Evolutionary conservation across 1,139 yeast species (phyloP).

Genomic region (Pichia sp.): DNA sequence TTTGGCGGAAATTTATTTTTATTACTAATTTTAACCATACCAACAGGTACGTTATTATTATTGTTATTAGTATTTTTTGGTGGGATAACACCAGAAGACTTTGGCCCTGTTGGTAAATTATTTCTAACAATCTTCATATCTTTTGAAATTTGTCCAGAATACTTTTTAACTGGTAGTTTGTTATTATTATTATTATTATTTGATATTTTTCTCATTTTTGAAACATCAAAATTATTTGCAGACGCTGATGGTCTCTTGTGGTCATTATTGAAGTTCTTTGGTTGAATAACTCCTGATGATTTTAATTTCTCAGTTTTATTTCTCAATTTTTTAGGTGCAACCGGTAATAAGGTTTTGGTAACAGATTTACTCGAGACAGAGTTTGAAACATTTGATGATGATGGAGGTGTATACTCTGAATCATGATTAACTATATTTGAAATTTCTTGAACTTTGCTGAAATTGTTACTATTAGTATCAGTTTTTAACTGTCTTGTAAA

Average conservation of each 20-base stretch:
- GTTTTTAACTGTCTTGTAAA: slow-evolving; percentile 17
- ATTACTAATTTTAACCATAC: slow-evolving; percentile 21
- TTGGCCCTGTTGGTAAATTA: background rate
- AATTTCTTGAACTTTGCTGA: background rate
- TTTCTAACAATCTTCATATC: slow-evolving; percentile 2
- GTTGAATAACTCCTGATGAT: background rate
- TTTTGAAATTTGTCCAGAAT: slow-evolving; percentile 4
- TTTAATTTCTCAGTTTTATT: background rate
- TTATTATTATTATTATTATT: background rate
- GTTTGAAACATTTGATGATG: background rate
- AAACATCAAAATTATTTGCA: background rate
- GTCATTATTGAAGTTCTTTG: background rate
- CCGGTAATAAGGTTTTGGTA: background rate
- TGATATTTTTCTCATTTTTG: slow-evolving; percentile 4
- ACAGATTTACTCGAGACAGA: background rate
- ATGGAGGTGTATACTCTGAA: background rate
- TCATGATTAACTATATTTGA: background rate
- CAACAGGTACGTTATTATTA: slow-evolving; percentile 4
- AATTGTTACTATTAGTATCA: background rate
- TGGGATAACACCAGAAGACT: slow-evolving; percentile 9
- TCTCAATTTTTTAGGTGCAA: background rate
- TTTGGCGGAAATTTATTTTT: slow-evolving; percentile 4
- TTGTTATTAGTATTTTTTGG: background rate
- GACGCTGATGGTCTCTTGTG: background rate
- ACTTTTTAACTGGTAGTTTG: slow-evolving; percentile 2